These are phyloP conservation scores for Rhododendron simsii DNA, from an alignment of 148 eudicot species.

Conservation along the genomic window DNA sequence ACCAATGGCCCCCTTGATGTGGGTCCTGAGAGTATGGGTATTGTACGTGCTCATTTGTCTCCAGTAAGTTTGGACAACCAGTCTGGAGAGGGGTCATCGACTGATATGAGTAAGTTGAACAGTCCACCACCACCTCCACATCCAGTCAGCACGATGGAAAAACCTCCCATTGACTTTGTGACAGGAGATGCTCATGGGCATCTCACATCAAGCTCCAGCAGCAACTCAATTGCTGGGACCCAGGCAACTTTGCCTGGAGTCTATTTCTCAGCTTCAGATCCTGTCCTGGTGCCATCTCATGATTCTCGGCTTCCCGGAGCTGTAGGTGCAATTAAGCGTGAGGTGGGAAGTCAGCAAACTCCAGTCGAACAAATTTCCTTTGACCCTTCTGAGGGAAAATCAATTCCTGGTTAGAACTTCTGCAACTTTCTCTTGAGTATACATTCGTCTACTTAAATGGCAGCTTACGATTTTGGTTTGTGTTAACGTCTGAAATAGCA, in stretches of 20 bases:
- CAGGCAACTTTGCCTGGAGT: conserved; percentile 31
- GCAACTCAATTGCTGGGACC: conserved; percentile 25
- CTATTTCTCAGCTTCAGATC: conserved; percentile 55
- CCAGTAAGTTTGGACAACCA: conserved; percentile 21
- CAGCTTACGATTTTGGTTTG: conserved; percentile 11
- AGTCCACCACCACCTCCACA: conserved; percentile 20
- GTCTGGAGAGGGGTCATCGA: conserved; percentile 16
- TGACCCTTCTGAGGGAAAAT: conserved; percentile 36
- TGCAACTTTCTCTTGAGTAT: neutral
- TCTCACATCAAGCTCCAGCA: conserved; percentile 23
- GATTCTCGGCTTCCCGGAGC: conserved; percentile 38
- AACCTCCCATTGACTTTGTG: conserved; percentile 18
- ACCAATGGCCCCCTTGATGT: conserved; percentile 42
- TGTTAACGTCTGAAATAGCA: conserved; percentile 14
- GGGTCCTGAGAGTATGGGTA: conserved; percentile 34
- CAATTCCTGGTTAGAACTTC: conserved; percentile 37
- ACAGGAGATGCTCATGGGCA: conserved; percentile 16
- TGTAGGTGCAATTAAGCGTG: conserved; percentile 48
- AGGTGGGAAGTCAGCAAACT: conserved; percentile 34
- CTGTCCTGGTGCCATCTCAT: conserved; percentile 47
- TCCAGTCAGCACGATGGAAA: conserved; percentile 28
- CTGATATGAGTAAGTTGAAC: conserved; percentile 14
- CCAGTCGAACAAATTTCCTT: conserved; percentile 26
- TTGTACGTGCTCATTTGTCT: conserved; percentile 23
- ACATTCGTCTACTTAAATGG: neutral